Percentiles rank a stretch among this genome's conserved stretches.
phyloP scores from a whole-genome alignment of 345 rosid species.

The Dimocarpus longan region DNA sequence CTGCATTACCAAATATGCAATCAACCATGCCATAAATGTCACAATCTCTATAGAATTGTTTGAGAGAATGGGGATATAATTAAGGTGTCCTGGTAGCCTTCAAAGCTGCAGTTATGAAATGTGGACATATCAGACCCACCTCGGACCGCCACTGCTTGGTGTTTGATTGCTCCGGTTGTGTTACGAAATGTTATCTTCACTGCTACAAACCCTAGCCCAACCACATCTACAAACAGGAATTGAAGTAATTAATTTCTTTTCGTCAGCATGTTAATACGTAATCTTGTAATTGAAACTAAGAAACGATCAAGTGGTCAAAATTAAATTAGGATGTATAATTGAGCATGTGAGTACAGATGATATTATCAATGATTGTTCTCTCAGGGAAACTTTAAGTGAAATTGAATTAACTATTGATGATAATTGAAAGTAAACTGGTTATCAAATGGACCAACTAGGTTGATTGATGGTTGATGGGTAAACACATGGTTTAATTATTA shows the following conservation, averaged over 20 bases:
- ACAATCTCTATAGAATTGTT: conserved; percentile 43
- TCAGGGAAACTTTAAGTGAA: no score
- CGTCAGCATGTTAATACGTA: neutral
- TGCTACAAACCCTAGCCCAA: conserved; percentile 37
- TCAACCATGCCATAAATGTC: conserved; percentile 40
- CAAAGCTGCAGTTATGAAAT: conserved; percentile 26
- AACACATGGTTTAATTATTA: no score
- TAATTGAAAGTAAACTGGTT: no score
- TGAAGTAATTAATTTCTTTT: no score
- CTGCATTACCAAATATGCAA: conserved; percentile 44
- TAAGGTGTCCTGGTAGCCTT: conserved; percentile 45
- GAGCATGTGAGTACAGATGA: no score
- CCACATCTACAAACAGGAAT: conserved; percentile 24
- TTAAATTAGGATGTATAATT: no score
- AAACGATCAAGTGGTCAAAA: no score
- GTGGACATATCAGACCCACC: conserved; percentile 36
- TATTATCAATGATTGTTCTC: no score
- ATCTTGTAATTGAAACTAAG: no score
- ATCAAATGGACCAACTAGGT: no score
- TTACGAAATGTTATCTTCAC: conserved; percentile 39
- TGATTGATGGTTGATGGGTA: no score
- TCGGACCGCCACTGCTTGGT: conserved; percentile 42
- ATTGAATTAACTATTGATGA: no score
- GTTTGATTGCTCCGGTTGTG: conserved; percentile 39
- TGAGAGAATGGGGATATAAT: conserved; percentile 35